Evolutionary conservation across 2,329 filamentous ascomycete species (phyloP), one percentile per base, ranked within the genome.

Genomic region (Beauveria brongniartii): DNA sequence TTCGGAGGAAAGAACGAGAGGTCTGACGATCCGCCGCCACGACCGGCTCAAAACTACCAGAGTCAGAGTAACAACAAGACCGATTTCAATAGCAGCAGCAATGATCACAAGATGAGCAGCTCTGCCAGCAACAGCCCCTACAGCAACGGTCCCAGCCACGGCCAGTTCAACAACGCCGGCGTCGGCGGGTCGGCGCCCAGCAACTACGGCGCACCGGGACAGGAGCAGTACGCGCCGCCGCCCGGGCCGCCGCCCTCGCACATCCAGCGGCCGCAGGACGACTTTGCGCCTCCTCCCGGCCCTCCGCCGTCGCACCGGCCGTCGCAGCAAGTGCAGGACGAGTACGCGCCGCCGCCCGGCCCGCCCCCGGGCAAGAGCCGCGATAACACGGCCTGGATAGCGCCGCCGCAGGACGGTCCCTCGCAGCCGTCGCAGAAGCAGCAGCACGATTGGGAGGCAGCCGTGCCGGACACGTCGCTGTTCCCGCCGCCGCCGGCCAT

Each of bases 401-500:
- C 69, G 22, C 62, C 64, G 16, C 62, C 64, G 24, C 41, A 61
- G 5, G 63, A 65, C 10, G 66, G 68, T 52, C 63, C 65, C 5
- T 71, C 50, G 5, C 71, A 43, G n/a, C 43, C 44, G 24, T n/a
- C 24, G n/a, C 12, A 28, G n/a, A 50, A 84, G n/a, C 18, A 28
- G n/a, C 48, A 84, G 66, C 88, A 91, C 70, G 84, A 89, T 73
- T 92, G 89, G 89, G 79, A 86, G 65, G 69, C 81, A 7, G 82
- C 86, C 3, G 87, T 91, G 1, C 88, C 89, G 0, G 89, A 92
- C 71, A 91, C 84, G 1, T 79, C 87, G 1, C 79, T 89, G 10
- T 83, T 92, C 48, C 89, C 89, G 1, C 88, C 88, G 0, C 89
- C 89, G 1, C 89, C 89, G 0, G 81, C 82, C 34, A 80, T 91